Conservation (phyloP, 164 flowering plant genomes). For the Annona cherimola region DNA sequence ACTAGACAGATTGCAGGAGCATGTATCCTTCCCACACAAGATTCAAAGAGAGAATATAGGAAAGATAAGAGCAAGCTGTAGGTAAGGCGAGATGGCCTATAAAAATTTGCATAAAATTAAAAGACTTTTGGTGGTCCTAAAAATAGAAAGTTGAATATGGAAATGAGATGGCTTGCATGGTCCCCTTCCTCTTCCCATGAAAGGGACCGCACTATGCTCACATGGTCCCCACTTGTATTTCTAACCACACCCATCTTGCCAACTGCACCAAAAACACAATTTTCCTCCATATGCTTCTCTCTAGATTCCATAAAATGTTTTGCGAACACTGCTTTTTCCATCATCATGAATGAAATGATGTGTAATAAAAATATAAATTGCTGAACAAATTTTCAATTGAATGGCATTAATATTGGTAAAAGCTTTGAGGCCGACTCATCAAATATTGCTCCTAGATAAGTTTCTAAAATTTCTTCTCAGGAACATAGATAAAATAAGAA, state of each 20-base stretch:
- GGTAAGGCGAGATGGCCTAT: neutral
- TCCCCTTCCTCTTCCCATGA: neutral
- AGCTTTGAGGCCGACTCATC: too few species aligned
- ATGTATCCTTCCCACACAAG: slow-evolving; percentile 2
- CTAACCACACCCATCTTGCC: neutral
- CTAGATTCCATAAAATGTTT: too few species aligned
- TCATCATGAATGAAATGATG: too few species aligned
- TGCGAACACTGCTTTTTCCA: neutral
- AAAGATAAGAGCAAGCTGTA: neutral
- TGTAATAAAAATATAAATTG: too few species aligned
- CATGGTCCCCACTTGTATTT: neutral
- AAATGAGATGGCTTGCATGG: neutral
- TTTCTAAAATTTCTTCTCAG: too few species aligned
- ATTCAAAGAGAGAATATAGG: slow-evolving; percentile 9
- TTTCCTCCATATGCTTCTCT: neutral
- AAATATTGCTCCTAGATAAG: too few species aligned
- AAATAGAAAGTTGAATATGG: neutral
- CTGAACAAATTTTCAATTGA: too few species aligned
- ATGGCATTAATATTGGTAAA: too few species aligned
- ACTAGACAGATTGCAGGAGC: slow-evolving; percentile 3
- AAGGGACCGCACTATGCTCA: neutral
- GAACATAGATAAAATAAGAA: too few species aligned
- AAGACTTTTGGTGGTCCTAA: neutral
- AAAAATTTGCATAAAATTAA: slow-evolving; percentile 1
- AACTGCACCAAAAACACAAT: neutral